Percentiles rank a stretch among this genome's conserved stretches.
Conservation (phyloP, 2,329 filamentous ascomycete genomes). For the Ophiosphaerella herpotricha region DNA sequence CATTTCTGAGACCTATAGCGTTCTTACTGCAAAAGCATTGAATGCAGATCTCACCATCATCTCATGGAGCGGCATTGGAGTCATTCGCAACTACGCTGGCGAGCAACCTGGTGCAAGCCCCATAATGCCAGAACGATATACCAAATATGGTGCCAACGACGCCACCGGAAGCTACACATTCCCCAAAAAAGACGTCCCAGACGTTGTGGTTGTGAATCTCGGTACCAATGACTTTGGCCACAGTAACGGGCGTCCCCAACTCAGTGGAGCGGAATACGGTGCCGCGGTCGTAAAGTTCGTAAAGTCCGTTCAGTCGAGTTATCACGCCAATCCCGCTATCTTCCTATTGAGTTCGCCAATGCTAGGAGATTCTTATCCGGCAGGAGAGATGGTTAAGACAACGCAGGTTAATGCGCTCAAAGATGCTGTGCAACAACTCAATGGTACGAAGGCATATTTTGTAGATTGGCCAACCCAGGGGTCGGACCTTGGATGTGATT, state of each 20-base stretch:
- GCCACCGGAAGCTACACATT: conserved; percentile 47
- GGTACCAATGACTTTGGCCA: conserved; percentile 54
- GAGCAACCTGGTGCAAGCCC: conserved; percentile 35
- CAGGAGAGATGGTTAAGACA: conserved; percentile 46
- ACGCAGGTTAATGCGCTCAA: conserved; percentile 45
- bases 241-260: conserved; percentile 15
- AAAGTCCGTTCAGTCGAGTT: conserved; percentile 30
- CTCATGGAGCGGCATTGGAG: conserved; percentile 53
- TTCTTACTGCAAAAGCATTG: conserved; percentile 48
- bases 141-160: conserved; percentile 51
- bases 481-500: conserved; percentile 50
- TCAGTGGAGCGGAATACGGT: conserved; percentile 14
- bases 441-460: conserved; percentile 41
- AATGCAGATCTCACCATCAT: conserved; percentile 51
- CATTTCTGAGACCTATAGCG: conserved; percentile 51
- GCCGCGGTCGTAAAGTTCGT: conserved; percentile 35
- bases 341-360: conserved; percentile 51
- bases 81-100: conserved; percentile 48
- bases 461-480: conserved; percentile 52
- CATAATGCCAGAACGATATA: conserved; percentile 50
- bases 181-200: conserved; percentile 33
- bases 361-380: conserved; percentile 48
- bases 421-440: conserved; percentile 39
- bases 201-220: conserved; percentile 52
- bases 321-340: conserved; percentile 42